phyloP scores from a whole-genome alignment of 768 basidiomycete species.

The Myochromella boudieri region DNA sequence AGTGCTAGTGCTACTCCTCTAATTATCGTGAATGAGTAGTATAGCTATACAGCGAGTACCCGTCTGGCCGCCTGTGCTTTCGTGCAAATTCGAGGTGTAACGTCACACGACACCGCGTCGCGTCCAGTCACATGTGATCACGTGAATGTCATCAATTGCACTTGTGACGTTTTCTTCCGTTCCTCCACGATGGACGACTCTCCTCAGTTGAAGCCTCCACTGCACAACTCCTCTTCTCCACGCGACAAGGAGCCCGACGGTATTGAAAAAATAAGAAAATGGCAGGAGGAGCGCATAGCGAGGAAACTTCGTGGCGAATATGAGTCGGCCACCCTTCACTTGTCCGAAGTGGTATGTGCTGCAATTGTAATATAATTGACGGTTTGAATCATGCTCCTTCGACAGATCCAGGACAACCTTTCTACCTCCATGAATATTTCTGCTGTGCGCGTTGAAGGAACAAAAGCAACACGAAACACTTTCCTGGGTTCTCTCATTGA shows the following conservation, averaged over 20 bases:
- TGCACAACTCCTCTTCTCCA: slow-evolving; percentile 53
- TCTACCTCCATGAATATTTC: slow-evolving; percentile 67
- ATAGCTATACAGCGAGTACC: no score
- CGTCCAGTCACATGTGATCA: background rate
- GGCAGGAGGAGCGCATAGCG: slow-evolving; percentile 75
- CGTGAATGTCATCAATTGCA: background rate
- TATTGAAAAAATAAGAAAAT: slow-evolving; percentile 57
- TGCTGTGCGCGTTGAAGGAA: slow-evolving; percentile 81
- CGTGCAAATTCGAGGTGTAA: background rate
- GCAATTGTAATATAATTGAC: background rate
- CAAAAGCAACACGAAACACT: slow-evolving; percentile 66
- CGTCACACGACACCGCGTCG: background rate
- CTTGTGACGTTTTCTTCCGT: slow-evolving; percentile 1
- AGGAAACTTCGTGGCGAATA: slow-evolving; percentile 75
- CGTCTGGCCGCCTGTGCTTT: no score
- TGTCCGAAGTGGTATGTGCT: slow-evolving; percentile 45
- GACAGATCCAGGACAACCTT: slow-evolving; percentile 67
- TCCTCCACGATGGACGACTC: background rate
- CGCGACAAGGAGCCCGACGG: slow-evolving; percentile 60
- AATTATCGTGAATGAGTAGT: no score
- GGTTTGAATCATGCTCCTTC: background rate
- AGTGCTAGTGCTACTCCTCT: no score
- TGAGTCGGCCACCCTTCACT: slow-evolving; percentile 61
- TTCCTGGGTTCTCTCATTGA: slow-evolving; percentile 81
- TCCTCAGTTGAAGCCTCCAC: slow-evolving; percentile 40